Evolutionary conservation across 495 filamentous ascomycete genomes (phyloP), one percentile per base, ranked within the genome.

Genomic region (Xylaria intraflava): DNA sequence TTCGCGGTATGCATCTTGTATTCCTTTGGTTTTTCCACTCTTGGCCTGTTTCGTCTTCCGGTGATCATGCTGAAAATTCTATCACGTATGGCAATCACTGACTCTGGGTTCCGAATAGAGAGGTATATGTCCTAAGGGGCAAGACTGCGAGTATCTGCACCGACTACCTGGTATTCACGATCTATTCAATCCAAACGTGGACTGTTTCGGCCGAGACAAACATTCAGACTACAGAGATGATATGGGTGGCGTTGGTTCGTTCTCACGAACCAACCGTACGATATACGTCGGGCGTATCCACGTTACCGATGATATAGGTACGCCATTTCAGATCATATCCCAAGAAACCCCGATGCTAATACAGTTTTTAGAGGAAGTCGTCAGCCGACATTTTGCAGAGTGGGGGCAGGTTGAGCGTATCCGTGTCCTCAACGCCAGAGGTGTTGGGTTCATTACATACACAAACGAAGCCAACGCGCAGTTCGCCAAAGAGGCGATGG

Each of bases 101-200:
- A 53, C 41, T 41, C 0, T 6, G 30, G 0, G 5, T 24, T 22
- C 19, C 17, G 17, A 46, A 49, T 10, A 55, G 52, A 65, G 73
- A 49, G 89, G 89, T 2, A 67, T 92, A 31, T 95, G 90, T 60
- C 89, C 85, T 38, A 84, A 86, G 57, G 94, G 94, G 9, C 77
- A 86, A 29, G 90, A 96, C 59, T 99, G 94, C 80, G 84, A 96
- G 60, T 96, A 96, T 59, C 78, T 97, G 3, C 94, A 99, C 67
- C 80, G 93, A 1, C 76, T 95, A 5, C 94, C 93, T 0, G 79
- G 77, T 0, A 74, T 93, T 6, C 83, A 87, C 61, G 93, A 96
- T 67, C 74, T 91, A 26, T 95, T 86, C 69, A 89, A 88, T 53
- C 85, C 86, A 0, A 95, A 95, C 59, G 82, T 93, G 6, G 94